Base-by-base conservation (phyloP, 805 yeast species). In the Hanseniaspora mollemarum region DNA sequence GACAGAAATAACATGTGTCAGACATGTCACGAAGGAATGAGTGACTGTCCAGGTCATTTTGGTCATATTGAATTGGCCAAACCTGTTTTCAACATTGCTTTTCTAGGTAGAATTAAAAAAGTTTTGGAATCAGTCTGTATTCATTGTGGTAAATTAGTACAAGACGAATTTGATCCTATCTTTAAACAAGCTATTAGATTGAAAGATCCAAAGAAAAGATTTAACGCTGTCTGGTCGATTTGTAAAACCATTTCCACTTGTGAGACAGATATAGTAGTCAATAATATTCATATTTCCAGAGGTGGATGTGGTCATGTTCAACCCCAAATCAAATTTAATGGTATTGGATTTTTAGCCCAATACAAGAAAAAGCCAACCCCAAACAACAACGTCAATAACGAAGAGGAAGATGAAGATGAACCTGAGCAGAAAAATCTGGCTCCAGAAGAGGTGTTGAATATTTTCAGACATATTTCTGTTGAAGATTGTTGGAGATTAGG, bases 1-100 rank as follows among this genome's bases (percentile, higher is more conserved):
- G 99, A 92, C 68, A 81, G 98, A 67, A 90, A 88, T 66, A 85
- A 84, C 75, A 87, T 86, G 71, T 92, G 99, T 74, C 97, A 90
- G 73, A 92, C 99, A 22, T 92, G 99, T 75, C 94, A 96, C 61
- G 99, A 92, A 67, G 96, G 90, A 60, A 92, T 92, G 96, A 86
- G 90, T 54, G 97, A 92, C 66, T 92, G 99, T 69, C 97, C 97
- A 0, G 99, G 99, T 54, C 99, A 92, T 71, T 92, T 92, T 69
- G 99, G 99, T 58, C 99, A 92, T 64, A 92, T 92, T 55, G 99
- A 92, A 65, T 74, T 92, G 57, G 97, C 98, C 32, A 92, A 90
- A 65, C 98, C 99, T 13, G 99, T 92, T 35, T 92, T 92, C 70
- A 98, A 92, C 67, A 87, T 92, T 66, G 98, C 95, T 43, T 92